These are phyloP conservation scores for Penicillium janthinellum DNA, from an alignment of 2,329 filamentous ascomycete genomes.

Conservation along the genomic window DNA sequence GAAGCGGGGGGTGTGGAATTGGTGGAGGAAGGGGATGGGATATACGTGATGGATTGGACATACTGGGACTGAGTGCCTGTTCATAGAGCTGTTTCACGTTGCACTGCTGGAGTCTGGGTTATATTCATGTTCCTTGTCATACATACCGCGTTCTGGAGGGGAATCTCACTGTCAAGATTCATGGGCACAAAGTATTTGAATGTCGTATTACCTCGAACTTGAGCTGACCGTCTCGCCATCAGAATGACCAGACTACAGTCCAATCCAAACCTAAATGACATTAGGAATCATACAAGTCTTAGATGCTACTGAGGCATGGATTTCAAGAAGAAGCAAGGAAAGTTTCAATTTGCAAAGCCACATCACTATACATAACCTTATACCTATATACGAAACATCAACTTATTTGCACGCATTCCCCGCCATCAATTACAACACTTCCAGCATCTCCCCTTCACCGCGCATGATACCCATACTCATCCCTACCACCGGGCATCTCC, in stretches of 20 bases:
- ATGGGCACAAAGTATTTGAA: too few relatives aligned
- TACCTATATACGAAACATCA: background rate
- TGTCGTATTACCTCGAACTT: too few relatives aligned
- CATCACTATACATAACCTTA: background rate
- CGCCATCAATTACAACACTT: background rate
- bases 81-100: background rate
- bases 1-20: conserved; percentile 57
- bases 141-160: too few relatives aligned
- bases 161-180: too few relatives aligned
- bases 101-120: background rate
- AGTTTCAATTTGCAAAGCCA: background rate
- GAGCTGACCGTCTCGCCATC: too few relatives aligned
- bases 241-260: too few relatives aligned
- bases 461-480: background rate
- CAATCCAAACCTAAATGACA: too few relatives aligned
- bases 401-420: background rate
- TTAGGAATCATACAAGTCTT: too few relatives aligned
- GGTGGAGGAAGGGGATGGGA: conserved; percentile 72
- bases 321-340: too few relatives aligned
- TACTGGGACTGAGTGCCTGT: background rate
- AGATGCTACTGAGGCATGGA: too few relatives aligned
- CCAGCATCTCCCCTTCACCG: background rate
- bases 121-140: too few relatives aligned
- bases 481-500: background rate
- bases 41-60: conserved; percentile 26